Evolutionary conservation across 75 land plant species (phyloP), one percentile per base, ranked within the genome.

Genomic region (Larix kaempferi): DNA sequence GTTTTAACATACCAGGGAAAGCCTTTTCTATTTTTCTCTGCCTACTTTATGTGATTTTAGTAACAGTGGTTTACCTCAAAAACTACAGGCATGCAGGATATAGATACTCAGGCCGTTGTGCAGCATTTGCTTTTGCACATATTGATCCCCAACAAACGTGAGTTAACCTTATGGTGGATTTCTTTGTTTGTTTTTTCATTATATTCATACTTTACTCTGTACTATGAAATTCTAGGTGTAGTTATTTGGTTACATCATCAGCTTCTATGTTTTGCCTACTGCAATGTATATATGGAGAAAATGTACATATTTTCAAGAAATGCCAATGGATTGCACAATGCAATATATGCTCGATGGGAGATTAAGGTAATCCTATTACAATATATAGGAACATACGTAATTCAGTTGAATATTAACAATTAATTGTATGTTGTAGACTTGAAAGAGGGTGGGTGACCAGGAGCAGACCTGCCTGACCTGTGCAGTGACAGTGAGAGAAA

Each of bases 61-160:
- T 39, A 26, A 55, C 23, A 14, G 54, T 81, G 62, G 60, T 11
- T 81, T 22, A 73, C 1, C 13, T 77, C 12, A 57, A 26, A 35
- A 58, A 69, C 16, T 76, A 4, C 88, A 96, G 99, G 78, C 99
- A 96, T 88, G 99, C 99, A 58, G 99, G 99, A 61, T 96, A 96
- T 64, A 88, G 95, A 6, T 96, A 96, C 78, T 96, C 99, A n/a
- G 99, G 99, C 14, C 91, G 97, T 22, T 90, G 95, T 82, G 99
- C 99, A 75, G 99, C 99, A 8, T 94, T 79, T 88, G 97, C 99
- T 41, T 96, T 94, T 85, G 95, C 87, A n/a, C 92, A 90, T 80
- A 96, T 96, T 76, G 99, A 96, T 76, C 99, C 98, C 26, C 73
- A 83, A 57, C 82, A 57, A 67, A 84, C 94, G 96, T 95, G 73